Percentiles rank a stretch among this genome's conserved stretches.
Conservation (phyloP, 495 filamentous ascomycete species). For the Cetradonia linearis region DNA sequence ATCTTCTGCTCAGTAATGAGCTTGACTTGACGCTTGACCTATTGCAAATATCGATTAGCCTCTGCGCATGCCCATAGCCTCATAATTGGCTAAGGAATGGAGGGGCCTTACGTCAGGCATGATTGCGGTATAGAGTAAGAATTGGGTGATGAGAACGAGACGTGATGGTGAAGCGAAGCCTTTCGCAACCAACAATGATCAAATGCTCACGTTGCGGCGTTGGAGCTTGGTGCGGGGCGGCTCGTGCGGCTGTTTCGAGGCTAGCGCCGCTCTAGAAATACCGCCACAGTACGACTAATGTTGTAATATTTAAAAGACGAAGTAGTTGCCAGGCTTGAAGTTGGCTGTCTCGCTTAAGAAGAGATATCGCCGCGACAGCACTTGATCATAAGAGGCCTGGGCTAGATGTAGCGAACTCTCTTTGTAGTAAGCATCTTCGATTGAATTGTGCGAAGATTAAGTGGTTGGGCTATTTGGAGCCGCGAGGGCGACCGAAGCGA, state of each 20-base stretch:
- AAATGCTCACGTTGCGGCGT: neutral
- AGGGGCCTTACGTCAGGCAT: slow-evolving; percentile 23
- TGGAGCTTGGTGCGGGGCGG: neutral
- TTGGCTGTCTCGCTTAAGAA: neutral
- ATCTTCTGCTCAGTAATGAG: slow-evolving; percentile 83
- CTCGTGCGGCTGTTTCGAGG: neutral
- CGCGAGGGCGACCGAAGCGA: neutral
- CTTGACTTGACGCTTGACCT: slow-evolving; percentile 83
- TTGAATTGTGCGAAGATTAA: neutral
- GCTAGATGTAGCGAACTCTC: neutral
- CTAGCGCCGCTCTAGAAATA: neutral
- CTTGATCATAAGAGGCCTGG: neutral
- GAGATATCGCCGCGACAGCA: neutral
- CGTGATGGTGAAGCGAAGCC: neutral
- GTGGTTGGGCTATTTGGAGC: neutral
- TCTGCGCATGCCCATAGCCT: neutral
- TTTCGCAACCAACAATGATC: neutral
- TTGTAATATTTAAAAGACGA: neutral
- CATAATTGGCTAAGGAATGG: slow-evolving; percentile 11
- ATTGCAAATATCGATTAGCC: slow-evolving; percentile 9
- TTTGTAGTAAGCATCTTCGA: neutral
- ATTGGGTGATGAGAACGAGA: neutral
- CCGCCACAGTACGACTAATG: neutral
- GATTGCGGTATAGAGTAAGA: neutral
- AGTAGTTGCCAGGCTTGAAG: neutral